These are phyloP conservation scores for Arabis alpina DNA, from an alignment of 345 rosid species.

Conservation along the genomic window DNA sequence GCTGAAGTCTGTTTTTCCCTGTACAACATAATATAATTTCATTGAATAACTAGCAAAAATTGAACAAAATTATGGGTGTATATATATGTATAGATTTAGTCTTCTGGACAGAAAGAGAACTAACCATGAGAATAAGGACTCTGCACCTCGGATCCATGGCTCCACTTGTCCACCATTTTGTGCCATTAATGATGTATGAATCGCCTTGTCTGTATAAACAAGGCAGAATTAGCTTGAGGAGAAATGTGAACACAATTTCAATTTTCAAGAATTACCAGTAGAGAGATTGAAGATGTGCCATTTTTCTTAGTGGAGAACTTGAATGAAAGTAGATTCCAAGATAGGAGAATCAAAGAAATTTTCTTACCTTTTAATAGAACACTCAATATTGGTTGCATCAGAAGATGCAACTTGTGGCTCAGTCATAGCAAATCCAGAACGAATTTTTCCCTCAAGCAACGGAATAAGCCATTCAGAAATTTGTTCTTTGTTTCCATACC, in stretches of 20 bases:
- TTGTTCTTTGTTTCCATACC: constrained; percentile 93
- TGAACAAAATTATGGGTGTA: constrained; percentile 6
- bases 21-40: constrained; percentile 27
- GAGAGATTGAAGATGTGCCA: constrained; percentile 1
- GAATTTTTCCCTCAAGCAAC: constrained; percentile 85
- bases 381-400: constrained; percentile 97
- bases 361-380: constrained; percentile 80
- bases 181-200: constrained; percentile 82
- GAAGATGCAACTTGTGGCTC: constrained; percentile 99
- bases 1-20: constrained; percentile 91
- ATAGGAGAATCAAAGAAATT: not conserved
- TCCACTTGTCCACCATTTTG: constrained; percentile 99
- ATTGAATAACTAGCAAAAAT: constrained; percentile 4
- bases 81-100: not conserved
- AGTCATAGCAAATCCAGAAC: constrained; percentile 99
- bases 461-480: constrained; percentile 87
- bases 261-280: not conserved
- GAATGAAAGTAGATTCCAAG: constrained; percentile 20
- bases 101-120: constrained; percentile 38
- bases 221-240: constrained; percentile 13
- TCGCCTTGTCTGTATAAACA: constrained; percentile 69
- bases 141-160: constrained; percentile 99
- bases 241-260: not conserved
- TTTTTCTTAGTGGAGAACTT: constrained; percentile 4
- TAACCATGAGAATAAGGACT: constrained; percentile 94